phyloP scores from a whole-genome alignment of 768 basidiomycete species.

The Floccularia luteovirens region DNA sequence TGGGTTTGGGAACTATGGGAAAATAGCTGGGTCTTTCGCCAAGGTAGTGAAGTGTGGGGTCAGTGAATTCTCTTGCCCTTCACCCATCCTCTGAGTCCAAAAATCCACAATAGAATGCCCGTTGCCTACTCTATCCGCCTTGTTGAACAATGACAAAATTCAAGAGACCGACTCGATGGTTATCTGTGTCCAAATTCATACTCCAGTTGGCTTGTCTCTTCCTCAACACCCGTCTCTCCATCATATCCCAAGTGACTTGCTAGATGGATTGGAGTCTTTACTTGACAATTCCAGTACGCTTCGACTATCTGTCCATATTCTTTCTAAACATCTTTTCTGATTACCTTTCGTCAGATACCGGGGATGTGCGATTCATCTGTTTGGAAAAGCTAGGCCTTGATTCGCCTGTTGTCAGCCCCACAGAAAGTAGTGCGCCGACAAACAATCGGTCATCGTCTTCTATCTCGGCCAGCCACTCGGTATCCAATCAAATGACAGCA shows the following conservation, averaged over 20 bases:
- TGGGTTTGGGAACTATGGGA: conserved; percentile 76
- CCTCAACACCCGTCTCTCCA: conserved; percentile 61
- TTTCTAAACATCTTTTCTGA: not conserved
- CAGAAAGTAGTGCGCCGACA: conserved; percentile 19
- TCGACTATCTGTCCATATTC: conserved; percentile 1
- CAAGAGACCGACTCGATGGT: conserved; percentile 60
- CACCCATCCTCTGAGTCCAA: not conserved
- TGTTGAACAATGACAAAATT: conserved; percentile 55
- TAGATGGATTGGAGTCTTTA: conserved; percentile 63
- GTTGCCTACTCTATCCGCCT: conserved; percentile 50
- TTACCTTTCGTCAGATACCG: conserved; percentile 40
- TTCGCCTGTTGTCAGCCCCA: conserved; percentile 8
- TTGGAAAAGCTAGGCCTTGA: conserved; percentile 40
- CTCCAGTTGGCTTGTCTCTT: conserved; percentile 46
- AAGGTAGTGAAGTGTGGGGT: conserved; percentile 73
- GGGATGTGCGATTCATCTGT: conserved; percentile 72
- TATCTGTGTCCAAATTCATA: conserved; percentile 70
- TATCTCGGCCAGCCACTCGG: conserved; percentile 31
- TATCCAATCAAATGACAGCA: conserved; percentile 38
- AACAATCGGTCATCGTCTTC: conserved; percentile 32
- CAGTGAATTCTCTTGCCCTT: conserved; percentile 11
- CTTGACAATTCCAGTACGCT: conserved; percentile 64
- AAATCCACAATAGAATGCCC: conserved; percentile 43
- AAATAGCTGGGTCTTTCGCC: conserved; percentile 62
- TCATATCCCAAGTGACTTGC: conserved; percentile 57